These are phyloP conservation scores for Penicillium oxalicum DNA, from an alignment of 2,329 filamentous ascomycete genomes.

Conservation along the genomic window DNA sequence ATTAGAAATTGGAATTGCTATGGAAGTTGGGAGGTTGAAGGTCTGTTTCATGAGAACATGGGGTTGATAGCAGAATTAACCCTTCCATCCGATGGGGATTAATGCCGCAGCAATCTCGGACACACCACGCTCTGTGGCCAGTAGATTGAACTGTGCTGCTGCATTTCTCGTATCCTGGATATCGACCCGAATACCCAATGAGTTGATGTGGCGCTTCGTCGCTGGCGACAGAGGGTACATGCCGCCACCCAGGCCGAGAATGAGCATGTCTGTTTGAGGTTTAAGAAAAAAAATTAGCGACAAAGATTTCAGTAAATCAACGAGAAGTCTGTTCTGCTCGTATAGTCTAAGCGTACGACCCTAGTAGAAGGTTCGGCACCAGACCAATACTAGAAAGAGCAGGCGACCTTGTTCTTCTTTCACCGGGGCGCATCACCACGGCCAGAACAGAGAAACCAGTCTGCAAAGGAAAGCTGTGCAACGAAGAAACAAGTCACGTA, in stretches of 20 bases:
- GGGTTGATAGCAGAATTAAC: slow-evolving; percentile 10
- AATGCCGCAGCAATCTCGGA: slow-evolving; percentile 79
- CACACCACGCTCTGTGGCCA: slow-evolving; percentile 89
- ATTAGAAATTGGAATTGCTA: too few relatives aligned
- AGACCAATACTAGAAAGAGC: slow-evolving; percentile 1
- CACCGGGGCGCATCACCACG: slow-evolving; percentile 3
- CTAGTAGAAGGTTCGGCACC: too few relatives aligned
- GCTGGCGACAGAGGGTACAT: slow-evolving; percentile 71
- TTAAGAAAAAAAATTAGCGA: slow-evolving; percentile 4
- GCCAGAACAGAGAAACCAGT: background rate
- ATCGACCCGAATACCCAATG: slow-evolving; percentile 78
- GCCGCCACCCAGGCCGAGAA: slow-evolving; percentile 75
- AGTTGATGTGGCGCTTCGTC: slow-evolving; percentile 65
- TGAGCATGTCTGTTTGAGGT: slow-evolving; percentile 63
- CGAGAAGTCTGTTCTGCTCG: too few relatives aligned
- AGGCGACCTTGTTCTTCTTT: background rate
- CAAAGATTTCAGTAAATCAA: background rate
- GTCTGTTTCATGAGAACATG: too few relatives aligned
- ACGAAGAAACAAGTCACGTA: slow-evolving; percentile 41
- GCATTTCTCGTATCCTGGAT: slow-evolving; percentile 90
- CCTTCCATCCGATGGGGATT: slow-evolving; percentile 78
- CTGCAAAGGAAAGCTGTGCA: background rate
- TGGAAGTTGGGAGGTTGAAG: too few relatives aligned
- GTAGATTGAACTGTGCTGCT: slow-evolving; percentile 85
- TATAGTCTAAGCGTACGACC: too few relatives aligned